Evolutionary conservation across 352 stramenopile species (phyloP).

Genomic region (Pythium dissotocum): DNA sequence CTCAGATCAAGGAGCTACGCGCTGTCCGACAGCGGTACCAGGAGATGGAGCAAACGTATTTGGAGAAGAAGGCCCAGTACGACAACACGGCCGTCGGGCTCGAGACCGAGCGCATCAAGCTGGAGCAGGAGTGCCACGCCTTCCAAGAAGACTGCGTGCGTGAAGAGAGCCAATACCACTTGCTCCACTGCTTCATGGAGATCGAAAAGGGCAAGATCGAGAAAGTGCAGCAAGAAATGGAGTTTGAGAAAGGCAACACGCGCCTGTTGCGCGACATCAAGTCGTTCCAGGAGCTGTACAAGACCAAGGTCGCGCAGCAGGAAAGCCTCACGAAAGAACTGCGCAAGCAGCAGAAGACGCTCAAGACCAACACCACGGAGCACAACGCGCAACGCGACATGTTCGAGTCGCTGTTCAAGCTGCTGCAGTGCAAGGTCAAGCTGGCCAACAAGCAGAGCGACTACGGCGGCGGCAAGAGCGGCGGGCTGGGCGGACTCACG

Average conservation of each 20-base stretch:
- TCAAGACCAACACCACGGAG: constrained; percentile 80
- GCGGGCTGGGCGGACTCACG: not conserved
- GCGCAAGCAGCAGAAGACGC: constrained; percentile 86
- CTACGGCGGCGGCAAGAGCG: constrained; percentile 20
- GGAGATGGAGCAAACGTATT: constrained; percentile 88
- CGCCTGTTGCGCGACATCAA: constrained; percentile 86
- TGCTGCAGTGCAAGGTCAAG: constrained; percentile 81
- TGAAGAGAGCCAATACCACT: constrained; percentile 88
- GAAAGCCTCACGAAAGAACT: constrained; percentile 90
- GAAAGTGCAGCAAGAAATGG: constrained; percentile 85
- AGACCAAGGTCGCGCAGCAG: constrained; percentile 90
- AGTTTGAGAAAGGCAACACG: constrained; percentile 82
- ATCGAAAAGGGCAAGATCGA: constrained; percentile 77
- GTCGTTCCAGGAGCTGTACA: constrained; percentile 90
- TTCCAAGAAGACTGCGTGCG: constrained; percentile 89
- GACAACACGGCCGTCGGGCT: constrained; percentile 88
- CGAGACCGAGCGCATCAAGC: constrained; percentile 86
- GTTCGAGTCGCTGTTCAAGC: constrained; percentile 82
- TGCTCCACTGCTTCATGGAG: constrained; percentile 74
- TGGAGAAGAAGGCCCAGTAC: constrained; percentile 88
- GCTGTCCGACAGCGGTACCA: constrained; percentile 87
- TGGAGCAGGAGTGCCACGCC: constrained; percentile 88
- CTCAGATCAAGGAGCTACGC: constrained; percentile 92
- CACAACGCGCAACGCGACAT: constrained; percentile 80
- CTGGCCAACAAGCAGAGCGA: constrained; percentile 35